Conservation (phyloP, 140 eudicot species). For the Eryngium alpinum region DNA sequence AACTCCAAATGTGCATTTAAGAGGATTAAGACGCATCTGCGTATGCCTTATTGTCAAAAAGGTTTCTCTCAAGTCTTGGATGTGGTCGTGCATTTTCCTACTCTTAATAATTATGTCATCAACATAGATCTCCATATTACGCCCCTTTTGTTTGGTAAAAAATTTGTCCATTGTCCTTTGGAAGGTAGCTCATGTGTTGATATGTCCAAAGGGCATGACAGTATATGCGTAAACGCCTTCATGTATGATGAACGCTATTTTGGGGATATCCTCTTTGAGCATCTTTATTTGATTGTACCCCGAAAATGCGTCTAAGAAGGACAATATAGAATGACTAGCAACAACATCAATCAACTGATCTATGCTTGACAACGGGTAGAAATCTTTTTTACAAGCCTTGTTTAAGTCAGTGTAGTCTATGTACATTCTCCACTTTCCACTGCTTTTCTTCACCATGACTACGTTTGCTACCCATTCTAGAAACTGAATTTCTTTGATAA, state of each 20-base stretch:
- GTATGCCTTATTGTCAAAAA: background rate
- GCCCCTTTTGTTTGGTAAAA: background rate
- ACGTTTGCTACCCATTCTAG: background rate
- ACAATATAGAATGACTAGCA: fast-evolving
- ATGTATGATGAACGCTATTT: background rate
- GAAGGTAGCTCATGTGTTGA: background rate
- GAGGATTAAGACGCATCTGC: background rate
- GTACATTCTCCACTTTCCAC: background rate
- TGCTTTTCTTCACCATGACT: background rate
- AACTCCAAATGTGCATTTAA: background rate
- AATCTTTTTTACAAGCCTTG: background rate
- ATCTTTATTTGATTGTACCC: background rate
- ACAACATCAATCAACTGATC: background rate
- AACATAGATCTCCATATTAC: background rate
- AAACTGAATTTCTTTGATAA: background rate
- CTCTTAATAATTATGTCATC: background rate
- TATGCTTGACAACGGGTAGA: background rate
- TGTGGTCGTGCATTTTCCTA: background rate
- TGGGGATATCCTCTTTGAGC: background rate
- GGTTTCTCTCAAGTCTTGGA: background rate
- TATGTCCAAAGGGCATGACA: background rate
- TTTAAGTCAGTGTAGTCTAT: background rate
- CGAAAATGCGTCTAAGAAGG: background rate
- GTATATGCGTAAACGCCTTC: background rate
- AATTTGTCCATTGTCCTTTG: background rate